phyloP scores from a whole-genome alignment of 768 basidiomycete genomes.

The Hydnomerulius pinastri region DNA sequence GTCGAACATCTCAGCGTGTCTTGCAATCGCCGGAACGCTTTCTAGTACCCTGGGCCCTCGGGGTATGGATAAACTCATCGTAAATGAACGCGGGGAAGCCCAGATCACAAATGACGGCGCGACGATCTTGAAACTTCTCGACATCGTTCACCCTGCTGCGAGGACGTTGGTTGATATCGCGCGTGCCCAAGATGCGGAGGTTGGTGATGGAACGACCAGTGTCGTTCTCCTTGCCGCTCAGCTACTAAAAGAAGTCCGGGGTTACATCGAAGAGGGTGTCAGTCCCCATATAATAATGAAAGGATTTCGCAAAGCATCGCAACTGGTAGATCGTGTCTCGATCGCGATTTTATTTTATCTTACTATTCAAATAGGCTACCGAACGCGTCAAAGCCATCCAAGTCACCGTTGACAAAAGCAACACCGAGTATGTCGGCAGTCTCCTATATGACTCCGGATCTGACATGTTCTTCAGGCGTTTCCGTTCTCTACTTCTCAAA shows the following conservation, averaged over 20 bases:
- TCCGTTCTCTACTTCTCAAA: conserved; percentile 92
- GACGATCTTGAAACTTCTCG: conserved; percentile 95
- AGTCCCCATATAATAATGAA: conserved; percentile 98
- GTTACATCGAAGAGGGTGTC: conserved; percentile 94
- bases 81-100: conserved; percentile 89
- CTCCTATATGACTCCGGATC: conserved; percentile 1
- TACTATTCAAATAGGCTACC: conserved; percentile 56
- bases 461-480: conserved; percentile 55
- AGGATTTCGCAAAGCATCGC: conserved; percentile 85
- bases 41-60: conserved; percentile 95
- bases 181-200: conserved; percentile 96
- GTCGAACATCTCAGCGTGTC: conserved; percentile 95
- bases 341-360: conserved; percentile 10
- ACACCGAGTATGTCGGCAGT: conserved; percentile 73
- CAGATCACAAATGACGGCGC: conserved; percentile 99
- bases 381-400: conserved; percentile 89
- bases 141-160: conserved; percentile 97
- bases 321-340: conserved; percentile 60
- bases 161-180: conserved; percentile 98
- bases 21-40: conserved; percentile 89
- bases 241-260: conserved; percentile 87
- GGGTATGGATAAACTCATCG: conserved; percentile 99
- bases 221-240: conserved; percentile 95
- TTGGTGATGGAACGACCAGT: conserved; percentile 97
- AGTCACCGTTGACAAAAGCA: conserved; percentile 83